A percentile compares a stretch with the other conserved stretches of the same genome.
Evolutionary conservation across 345 rosid genomes (phyloP).

Genomic region (Euphorbia tirucalli): DNA sequence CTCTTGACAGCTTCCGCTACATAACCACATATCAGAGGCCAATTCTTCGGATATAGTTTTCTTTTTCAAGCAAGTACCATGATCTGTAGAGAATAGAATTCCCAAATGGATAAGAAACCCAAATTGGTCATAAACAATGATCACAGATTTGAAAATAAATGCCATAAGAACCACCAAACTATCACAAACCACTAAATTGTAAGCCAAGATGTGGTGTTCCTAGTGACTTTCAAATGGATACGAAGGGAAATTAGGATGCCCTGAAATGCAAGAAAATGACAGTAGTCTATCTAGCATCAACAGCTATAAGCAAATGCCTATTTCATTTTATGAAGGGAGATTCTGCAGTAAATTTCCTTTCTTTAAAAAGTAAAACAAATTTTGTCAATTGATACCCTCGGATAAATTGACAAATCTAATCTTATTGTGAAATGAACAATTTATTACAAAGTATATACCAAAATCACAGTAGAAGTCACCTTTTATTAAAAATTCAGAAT

Average conservation of each 20-base stretch:
- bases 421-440: background rate
- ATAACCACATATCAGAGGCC: conserved; percentile 59
- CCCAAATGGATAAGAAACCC: conserved; percentile 20
- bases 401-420: background rate
- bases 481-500: background rate
- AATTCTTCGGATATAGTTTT: conserved; percentile 31
- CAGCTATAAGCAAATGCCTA: background rate
- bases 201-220: background rate
- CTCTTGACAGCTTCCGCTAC: conserved; percentile 69
- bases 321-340: background rate
- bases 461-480: background rate
- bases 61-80: conserved; percentile 54
- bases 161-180: background rate
- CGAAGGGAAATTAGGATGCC: background rate
- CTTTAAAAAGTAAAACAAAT: background rate
- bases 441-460: background rate
- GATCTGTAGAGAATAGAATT: conserved; percentile 52
- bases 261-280: background rate
- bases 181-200: background rate
- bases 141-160: background rate
- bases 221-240: background rate
- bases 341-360: background rate
- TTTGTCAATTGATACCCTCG: background rate
- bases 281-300: conserved; percentile 7
- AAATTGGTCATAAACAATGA: conserved; percentile 5